Conservation (phyloP, 768 basidiomycete genomes). For the Lepiota venenata region DNA sequence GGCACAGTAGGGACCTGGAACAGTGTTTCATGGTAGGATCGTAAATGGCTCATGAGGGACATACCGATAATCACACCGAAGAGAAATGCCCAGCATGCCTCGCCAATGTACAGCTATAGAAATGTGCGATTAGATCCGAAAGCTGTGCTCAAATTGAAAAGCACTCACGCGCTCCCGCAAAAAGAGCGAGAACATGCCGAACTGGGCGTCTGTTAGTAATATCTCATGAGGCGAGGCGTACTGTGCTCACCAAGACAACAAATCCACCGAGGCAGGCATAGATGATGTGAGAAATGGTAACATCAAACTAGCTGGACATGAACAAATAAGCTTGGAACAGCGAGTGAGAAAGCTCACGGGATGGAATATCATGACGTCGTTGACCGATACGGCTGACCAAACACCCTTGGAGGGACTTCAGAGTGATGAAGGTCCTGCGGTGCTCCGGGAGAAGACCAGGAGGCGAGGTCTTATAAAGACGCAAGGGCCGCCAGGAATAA, state of each 20-base stretch:
- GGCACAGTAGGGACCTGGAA: slow-evolving; percentile 75
- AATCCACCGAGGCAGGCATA: slow-evolving; percentile 83
- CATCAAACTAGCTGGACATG: slow-evolving; percentile 45
- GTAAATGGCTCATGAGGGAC: slow-evolving; percentile 21
- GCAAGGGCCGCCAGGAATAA: slow-evolving; percentile 3
- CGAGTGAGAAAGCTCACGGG: slow-evolving; percentile 34
- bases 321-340: slow-evolving; percentile 11
- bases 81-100: slow-evolving; percentile 93
- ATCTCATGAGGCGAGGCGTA: not conserved
- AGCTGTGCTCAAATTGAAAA: not conserved
- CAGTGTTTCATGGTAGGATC: not conserved
- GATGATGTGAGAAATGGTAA: slow-evolving; percentile 67
- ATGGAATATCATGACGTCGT: slow-evolving; percentile 43
- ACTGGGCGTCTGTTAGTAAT: slow-evolving; percentile 39
- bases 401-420: not conserved
- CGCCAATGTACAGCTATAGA: slow-evolving; percentile 82
- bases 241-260: slow-evolving; percentile 63
- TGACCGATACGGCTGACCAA: slow-evolving; percentile 1
- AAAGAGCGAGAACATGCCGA: slow-evolving; percentile 93
- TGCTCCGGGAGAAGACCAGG: not conserved
- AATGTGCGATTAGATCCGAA: slow-evolving; percentile 6
- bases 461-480: not conserved
- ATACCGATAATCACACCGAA: slow-evolving; percentile 88
- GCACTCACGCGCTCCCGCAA: slow-evolving; percentile 77
- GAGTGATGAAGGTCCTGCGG: not conserved